Evolutionary conservation across 352 stramenopile genomes (phyloP).

Genomic region (Phytophthora vignae): DNA sequence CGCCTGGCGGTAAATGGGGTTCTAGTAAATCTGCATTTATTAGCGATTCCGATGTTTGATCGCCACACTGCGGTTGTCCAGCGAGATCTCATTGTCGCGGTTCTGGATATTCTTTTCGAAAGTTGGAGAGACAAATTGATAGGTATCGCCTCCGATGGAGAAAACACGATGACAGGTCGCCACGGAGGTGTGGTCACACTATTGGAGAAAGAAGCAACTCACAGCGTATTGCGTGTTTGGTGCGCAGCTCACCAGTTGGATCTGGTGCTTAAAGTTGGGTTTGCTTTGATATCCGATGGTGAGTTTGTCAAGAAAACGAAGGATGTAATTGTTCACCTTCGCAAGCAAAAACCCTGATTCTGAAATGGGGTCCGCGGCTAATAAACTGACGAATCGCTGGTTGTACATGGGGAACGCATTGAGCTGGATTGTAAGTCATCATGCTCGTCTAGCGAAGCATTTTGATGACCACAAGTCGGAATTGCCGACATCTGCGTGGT

Average conservation of each 20-base stretch:
- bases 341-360: background rate
- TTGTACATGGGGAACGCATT: background rate
- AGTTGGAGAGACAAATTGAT: background rate
- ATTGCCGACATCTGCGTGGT: background rate
- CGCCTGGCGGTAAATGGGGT: background rate
- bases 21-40: background rate
- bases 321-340: conserved; percentile 1
- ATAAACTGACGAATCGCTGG: background rate
- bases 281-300: background rate
- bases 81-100: background rate
- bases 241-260: background rate
- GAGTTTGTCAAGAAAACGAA: background rate
- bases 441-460: background rate
- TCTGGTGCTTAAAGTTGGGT: background rate
- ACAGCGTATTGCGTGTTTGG: background rate
- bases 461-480: background rate
- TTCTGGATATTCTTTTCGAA: background rate
- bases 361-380: background rate
- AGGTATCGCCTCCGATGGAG: background rate
- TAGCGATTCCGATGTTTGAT: background rate
- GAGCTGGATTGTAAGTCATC: background rate
- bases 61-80: background rate
- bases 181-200: background rate
- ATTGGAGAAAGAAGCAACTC: background rate
- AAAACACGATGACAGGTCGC: background rate